Base-by-base conservation (phyloP, 2,329 filamentous ascomycete genomes). In the Xylaria multiplex region DNA sequence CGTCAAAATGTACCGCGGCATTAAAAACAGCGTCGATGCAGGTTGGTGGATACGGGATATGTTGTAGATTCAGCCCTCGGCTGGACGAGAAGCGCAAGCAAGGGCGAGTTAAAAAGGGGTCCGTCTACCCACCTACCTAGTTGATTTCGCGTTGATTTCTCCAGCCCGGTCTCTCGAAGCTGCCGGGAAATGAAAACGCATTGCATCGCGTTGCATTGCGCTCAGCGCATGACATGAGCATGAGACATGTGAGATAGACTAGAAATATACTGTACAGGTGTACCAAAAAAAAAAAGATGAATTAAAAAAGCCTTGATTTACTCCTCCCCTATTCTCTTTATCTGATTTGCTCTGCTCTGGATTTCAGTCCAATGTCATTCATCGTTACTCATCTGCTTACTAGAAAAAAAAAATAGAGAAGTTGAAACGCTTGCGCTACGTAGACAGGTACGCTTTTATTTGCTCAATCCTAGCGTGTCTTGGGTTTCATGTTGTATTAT, bases 161-260 rank as follows among this genome's bases (percentile, higher is more conserved):
- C 3, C 40, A 7, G 11, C 22, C 7, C 8, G 13, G 13, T 37
- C 35, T 24, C 19, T 27, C 14, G 5, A 16, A 54, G n/a, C 6
- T 30, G 11, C n/a, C 19, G 42, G 54, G n/a, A 22, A 46, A 22
- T 7, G 24, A 35, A 35, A 27, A 57, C 3, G 22, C 6, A 40
- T 6, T 43, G 37, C 53, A 55, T 42, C 14, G 22, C 35, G n/a
- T 55, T 6, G 35, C 49, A 24, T 40, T 40, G 5, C 37, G 37
- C 37, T 40, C 37, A 5, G 11, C 37, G 5, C 37, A n/a, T 30
- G 35, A 42, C 37, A n/a, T 30, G 35, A 42, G 13, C 16, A 59
- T 59, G 46, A 59, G 35, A 60, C 27, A 46, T 53, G 48, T 43
- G 58, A 24, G 40, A 60, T 60, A 60, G 37, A 53, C 13, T 60